phyloP scores from a whole-genome alignment of 331 rosid genomes.

The Telfairia occidentalis region DNA sequence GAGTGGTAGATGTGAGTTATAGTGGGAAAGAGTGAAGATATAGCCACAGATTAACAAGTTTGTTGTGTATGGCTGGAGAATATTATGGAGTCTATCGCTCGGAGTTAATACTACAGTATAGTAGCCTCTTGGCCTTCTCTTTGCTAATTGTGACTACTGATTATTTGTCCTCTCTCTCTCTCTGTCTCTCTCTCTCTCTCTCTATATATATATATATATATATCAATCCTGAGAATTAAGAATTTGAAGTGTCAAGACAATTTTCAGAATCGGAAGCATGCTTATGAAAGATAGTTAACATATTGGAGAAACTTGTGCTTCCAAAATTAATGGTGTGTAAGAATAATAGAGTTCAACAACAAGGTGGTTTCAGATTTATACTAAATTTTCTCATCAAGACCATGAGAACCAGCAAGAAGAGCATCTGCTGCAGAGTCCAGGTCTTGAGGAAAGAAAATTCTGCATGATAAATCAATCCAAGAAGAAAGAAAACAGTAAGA shows the following conservation, averaged over 20 bases:
- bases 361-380: neutral
- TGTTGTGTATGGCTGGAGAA: neutral
- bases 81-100: neutral
- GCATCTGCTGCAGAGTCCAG: slow-evolving; percentile 87
- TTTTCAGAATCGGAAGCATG: neutral
- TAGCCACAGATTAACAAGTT: neutral
- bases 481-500: slow-evolving; percentile 1
- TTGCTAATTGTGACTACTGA: neutral
- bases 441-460: slow-evolving; percentile 94
- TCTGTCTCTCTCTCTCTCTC: no score
- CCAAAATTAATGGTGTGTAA: neutral
- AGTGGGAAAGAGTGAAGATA: neutral
- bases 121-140: neutral
- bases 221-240: neutral
- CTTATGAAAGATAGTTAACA: neutral
- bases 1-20: neutral
- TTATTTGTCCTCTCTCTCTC: neutral
- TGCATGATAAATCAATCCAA: slow-evolving; percentile 26
- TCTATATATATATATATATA: no score
- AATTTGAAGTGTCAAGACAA: neutral
- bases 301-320: neutral
- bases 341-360: neutral
- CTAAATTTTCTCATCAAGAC: slow-evolving; percentile 16
- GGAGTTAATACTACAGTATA: neutral
- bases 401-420: slow-evolving; percentile 37